A percentile compares a stretch with the other conserved stretches of the same genome.
phyloP scores from a whole-genome alignment of 495 filamentous ascomycete species.

The Annulohypoxylon moriforme region DNA sequence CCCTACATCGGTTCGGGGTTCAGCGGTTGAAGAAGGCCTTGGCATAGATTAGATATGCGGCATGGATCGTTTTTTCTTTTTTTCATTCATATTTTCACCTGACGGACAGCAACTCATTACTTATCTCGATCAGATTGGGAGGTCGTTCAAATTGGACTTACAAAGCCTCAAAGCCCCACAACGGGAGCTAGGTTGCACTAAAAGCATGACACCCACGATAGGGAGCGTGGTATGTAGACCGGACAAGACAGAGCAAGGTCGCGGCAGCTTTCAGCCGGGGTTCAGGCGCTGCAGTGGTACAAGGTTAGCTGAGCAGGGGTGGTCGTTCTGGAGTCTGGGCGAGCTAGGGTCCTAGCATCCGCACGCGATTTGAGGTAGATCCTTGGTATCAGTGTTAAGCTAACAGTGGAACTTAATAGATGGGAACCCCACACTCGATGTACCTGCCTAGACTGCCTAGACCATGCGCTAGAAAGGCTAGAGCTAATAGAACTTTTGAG shows the following conservation, averaged over 20 bases:
- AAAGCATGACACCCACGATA: conserved; percentile 38
- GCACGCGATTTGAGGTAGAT: conserved; percentile 36
- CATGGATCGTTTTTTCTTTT: conserved; percentile 20
- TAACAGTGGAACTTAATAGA: conserved; percentile 31
- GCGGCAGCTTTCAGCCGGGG: conserved; percentile 36
- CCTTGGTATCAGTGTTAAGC: conserved; percentile 39
- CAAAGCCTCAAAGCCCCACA: conserved; percentile 52
- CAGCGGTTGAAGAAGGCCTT: conserved; percentile 31
- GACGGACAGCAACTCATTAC: conserved; percentile 10
- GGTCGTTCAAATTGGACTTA: conserved; percentile 44
- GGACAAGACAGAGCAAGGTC: conserved; percentile 29
- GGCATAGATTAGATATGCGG: conserved; percentile 8
- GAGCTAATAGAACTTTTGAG: conserved; percentile 20
- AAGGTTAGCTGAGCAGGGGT: conserved; percentile 28
- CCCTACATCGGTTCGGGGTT: conserved; percentile 2
- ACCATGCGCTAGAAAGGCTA: conserved; percentile 20
- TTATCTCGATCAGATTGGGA: conserved; percentile 27
- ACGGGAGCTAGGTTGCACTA: conserved; percentile 50
- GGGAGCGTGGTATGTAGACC: conserved; percentile 16
- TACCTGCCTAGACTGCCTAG: conserved; percentile 24
- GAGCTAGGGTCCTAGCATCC: conserved; percentile 25
- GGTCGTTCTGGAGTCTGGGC: conserved; percentile 19
- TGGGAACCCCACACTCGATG: conserved; percentile 26
- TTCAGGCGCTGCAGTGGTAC: conserved; percentile 33
- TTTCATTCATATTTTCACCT: not conserved